Base-by-base conservation (phyloP, 768 basidiomycete genomes). In the Rhodotorula toruloides region DNA sequence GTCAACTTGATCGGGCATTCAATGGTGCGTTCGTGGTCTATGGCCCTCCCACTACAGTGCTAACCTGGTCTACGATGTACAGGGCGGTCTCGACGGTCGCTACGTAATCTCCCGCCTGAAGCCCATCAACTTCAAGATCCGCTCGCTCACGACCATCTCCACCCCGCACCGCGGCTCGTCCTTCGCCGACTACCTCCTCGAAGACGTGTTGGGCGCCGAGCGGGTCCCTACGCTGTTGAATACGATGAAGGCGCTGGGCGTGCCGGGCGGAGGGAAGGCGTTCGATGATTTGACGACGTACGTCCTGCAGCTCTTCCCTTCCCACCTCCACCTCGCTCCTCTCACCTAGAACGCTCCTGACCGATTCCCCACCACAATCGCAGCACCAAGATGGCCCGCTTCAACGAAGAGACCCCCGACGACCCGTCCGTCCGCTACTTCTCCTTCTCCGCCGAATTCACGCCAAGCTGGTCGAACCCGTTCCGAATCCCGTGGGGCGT, bases 141-240 rank as follows among this genome's bases (percentile, higher is more conserved):
- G 89, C 54, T 91, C 87, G 31, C 82, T 97, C 62, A 98, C 94
- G 4, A 97, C 93, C 16, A 90, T 99, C 76, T 88, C 91, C 32
- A 89, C 91, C 0, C 96, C 96, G 3, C 96, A 99, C 73, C 86
- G 89, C 46, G 96, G 96, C 12, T 93, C 91, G 31, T 81, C 87
- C 2, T 97, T 98, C 72, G 94, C 94, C 2, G 89, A 94, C 76
- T 89, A 91, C 76, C 90, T 93, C 76, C 83, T 94, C 44, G 76
- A 79, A 42, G 75, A 78, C 53, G 58, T 80, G 42, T 70, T 80
- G 31, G 78, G 79, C 27, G 69, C 76, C 72, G 75, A 74, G 19
- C 77, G 79, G 31, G 76, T 82, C 8, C 80, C 82, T 2, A 71
- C 79, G 1, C 65, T 82, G 40, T 54, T 81, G 21, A 72, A 76